Conservation (phyloP, 192 early-diverging fungal species). For the Phycomyces blakesleeanus region DNA sequence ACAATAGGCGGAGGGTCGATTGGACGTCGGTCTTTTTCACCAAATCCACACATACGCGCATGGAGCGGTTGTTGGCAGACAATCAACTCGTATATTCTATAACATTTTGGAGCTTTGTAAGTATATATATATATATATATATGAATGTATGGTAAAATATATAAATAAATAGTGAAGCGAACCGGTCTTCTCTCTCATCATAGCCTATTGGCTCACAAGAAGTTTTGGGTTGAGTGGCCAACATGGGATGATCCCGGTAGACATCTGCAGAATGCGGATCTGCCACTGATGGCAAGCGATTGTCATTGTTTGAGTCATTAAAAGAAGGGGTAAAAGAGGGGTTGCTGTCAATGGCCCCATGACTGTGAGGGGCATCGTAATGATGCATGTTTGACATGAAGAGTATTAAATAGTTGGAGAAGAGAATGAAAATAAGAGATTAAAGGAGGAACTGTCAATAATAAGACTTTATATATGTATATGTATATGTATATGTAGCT, state of each 20-base stretch:
- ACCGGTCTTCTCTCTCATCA: background rate
- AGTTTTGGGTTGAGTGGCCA: no score
- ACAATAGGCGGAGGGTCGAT: slow-evolving; percentile 77
- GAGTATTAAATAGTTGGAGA: background rate
- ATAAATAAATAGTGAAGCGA: no score
- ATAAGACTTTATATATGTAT: no score
- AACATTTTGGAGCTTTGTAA: background rate
- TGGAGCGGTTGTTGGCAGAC: slow-evolving; percentile 73
- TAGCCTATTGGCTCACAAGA: background rate
- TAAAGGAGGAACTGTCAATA: background rate
- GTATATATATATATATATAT: no score
- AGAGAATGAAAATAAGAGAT: background rate
- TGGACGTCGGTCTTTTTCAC: slow-evolving; percentile 77
- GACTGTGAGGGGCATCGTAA: background rate
- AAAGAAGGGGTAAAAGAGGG: background rate
- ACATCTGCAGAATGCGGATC: no score
- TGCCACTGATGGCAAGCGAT: no score
- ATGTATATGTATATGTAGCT: no score
- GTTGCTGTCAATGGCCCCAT: background rate
- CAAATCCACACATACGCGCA: slow-evolving; percentile 78
- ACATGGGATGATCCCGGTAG: no score
- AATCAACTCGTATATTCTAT: slow-evolving; percentile 55
- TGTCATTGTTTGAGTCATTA: background rate
- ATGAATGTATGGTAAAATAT: no score
- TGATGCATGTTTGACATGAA: background rate